Evolutionary conservation across 2,329 filamentous ascomycete species (phyloP), one percentile per base, ranked within the genome.

Genomic region (Aspergillus sp.): DNA sequence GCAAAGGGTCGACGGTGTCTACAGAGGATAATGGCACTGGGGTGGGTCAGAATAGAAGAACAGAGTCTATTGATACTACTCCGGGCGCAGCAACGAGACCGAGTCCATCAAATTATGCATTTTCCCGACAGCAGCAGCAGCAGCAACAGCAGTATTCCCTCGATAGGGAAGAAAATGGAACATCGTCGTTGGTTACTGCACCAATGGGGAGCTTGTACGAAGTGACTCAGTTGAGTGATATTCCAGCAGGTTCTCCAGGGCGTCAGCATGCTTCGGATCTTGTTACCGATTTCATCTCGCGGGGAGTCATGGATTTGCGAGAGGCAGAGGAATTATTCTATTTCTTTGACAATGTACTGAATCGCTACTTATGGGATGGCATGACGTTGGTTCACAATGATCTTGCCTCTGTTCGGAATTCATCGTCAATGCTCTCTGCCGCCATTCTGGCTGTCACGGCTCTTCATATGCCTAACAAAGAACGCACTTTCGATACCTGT

Each of bases 381-480:
- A 68, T 76, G 32, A 68, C 70, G 13, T 59, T 71, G 27, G 65
- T 68, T 33, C 74, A 76, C 49, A 68, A 65, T 37, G 68, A 73
- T 47, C 54, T 77, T 27, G 64, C 69, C 6, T 66, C 66, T 9
- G 63, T 76, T 40, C 67, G 74, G 38, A 66, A 67, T 30, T 70
- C 71, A 27, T 77, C 74, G 11, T 68, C 73, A 1, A 61, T 68
- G 57, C 53, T 68, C 6, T 59, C 58, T 33, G 63, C 65, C 6
- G 64, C 62, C n/a, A 69, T 74, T n/a, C 56, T 78, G 31, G 72
- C 74, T 4, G 71, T 75, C 12, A 70, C 71, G 6, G 73, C 75
- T 3, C 63, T 78, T 13, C 76, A 78, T 48, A 67, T 75, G 49
- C 67, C 72, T 0, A 58, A 60, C 34, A 71, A 71, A 47, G 71